phyloP scores from a whole-genome alignment of 2,329 filamentous ascomycete species.

The Aphanocladium album region DNA sequence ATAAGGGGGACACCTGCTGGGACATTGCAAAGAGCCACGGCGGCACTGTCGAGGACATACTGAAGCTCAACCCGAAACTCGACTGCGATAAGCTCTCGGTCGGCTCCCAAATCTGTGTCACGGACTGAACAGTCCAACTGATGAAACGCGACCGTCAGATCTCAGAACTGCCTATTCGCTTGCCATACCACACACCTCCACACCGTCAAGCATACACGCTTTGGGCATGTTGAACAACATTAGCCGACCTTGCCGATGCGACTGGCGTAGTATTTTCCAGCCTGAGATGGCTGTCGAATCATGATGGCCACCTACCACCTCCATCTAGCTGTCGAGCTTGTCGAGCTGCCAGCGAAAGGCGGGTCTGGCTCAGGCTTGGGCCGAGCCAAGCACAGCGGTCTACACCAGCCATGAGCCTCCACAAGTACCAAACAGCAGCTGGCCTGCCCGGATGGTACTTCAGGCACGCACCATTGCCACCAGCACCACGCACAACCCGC shows the following conservation, averaged over 20 bases:
- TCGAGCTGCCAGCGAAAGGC: background rate
- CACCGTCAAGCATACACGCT: too few species aligned
- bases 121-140: slow-evolving; percentile 17
- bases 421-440: background rate
- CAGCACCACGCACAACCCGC: background rate
- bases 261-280: too few species aligned
- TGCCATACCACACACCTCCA: too few species aligned
- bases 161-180: background rate
- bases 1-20: slow-evolving; percentile 49
- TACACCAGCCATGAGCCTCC: background rate
- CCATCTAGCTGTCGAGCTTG: background rate
- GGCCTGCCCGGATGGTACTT: background rate
- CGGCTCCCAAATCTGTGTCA: slow-evolving; percentile 42
- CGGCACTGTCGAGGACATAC: slow-evolving; percentile 41
- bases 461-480: background rate
- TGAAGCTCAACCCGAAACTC: slow-evolving; percentile 39
- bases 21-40: slow-evolving; percentile 39
- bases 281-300: background rate
- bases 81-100: slow-evolving; percentile 42
- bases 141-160: background rate
- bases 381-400: background rate
- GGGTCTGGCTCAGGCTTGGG: background rate
- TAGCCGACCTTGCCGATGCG: too few species aligned
- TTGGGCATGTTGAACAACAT: too few species aligned
- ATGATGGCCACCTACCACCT: background rate